Conservation (phyloP, 768 basidiomycete genomes). For the Hericium coralloides region DNA sequence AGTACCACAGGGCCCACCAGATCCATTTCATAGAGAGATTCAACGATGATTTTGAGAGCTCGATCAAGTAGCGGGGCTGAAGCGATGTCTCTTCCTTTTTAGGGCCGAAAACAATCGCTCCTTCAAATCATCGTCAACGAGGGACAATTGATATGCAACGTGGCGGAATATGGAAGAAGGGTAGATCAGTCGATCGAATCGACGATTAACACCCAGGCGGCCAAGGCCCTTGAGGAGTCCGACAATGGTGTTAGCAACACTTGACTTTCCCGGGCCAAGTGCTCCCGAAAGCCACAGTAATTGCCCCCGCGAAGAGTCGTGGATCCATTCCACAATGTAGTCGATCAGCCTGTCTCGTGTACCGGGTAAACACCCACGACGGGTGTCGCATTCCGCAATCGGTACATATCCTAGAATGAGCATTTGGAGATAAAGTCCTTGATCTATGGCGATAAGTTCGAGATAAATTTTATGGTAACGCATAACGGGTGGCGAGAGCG, state of each 20-base stretch:
- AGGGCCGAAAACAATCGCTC: not conserved
- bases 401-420: not conserved
- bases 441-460: not conserved
- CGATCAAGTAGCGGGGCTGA: not conserved
- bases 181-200: not conserved
- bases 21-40: not conserved
- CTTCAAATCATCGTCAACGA: not conserved
- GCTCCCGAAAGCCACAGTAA: not conserved
- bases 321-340: not conserved
- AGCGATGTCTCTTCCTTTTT: not conserved
- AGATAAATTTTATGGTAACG: not conserved
- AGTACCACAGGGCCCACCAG: not conserved
- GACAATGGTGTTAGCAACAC: not conserved
- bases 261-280: not conserved
- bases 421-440: not conserved
- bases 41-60: not conserved
- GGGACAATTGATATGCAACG: not conserved
- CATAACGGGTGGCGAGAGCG: not conserved
- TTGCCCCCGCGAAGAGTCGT: not conserved
- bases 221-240: not conserved
- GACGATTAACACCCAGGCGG: not conserved
- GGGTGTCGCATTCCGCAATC: not conserved
- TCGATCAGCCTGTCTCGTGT: not conserved
- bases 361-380: not conserved
- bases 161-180: not conserved